Conservation (phyloP, 495 filamentous ascomycete species). For the Neurospora cerealis region DNA sequence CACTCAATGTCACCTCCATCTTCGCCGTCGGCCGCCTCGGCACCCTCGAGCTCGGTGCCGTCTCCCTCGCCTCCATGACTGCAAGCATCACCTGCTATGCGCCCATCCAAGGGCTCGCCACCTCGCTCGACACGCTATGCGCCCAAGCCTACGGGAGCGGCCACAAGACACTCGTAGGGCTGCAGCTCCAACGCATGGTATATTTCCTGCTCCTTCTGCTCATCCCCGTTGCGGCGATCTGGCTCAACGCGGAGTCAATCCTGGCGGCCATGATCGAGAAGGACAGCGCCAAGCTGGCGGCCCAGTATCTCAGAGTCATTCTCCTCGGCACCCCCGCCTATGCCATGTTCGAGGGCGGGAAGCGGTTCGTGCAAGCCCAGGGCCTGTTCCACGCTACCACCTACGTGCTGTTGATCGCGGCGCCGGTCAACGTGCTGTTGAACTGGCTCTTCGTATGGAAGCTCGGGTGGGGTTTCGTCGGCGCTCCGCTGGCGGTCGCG, state of each 20-base stretch:
- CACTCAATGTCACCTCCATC: conserved; percentile 59
- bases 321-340: conserved; percentile 57
- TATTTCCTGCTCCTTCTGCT: conserved; percentile 53
- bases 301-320: conserved; percentile 55
- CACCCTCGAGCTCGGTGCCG: conserved; percentile 53
- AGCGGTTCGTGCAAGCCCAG: conserved; percentile 65
- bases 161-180: conserved; percentile 55
- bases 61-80: conserved; percentile 59
- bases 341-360: conserved; percentile 58
- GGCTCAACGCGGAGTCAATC: conserved; percentile 49
- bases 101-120: conserved; percentile 60
- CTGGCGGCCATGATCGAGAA: conserved; percentile 48
- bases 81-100: conserved; percentile 68
- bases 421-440: conserved; percentile 55
- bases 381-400: conserved; percentile 61
- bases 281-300: conserved; percentile 53
- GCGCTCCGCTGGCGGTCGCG: conserved; percentile 78
- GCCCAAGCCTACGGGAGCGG: conserved; percentile 68
- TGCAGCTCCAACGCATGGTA: conserved; percentile 63
- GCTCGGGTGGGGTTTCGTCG: conserved; percentile 69
- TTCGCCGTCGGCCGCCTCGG: conserved; percentile 59
- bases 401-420: conserved; percentile 55
- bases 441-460: conserved; percentile 68
- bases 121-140: conserved; percentile 64
- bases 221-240: conserved; percentile 51